A percentile compares a stretch with the other conserved stretches of the same genome.
phyloP scores from a whole-genome alignment of 73 alveolate genomes.

The Urostyla sp. region DNA sequence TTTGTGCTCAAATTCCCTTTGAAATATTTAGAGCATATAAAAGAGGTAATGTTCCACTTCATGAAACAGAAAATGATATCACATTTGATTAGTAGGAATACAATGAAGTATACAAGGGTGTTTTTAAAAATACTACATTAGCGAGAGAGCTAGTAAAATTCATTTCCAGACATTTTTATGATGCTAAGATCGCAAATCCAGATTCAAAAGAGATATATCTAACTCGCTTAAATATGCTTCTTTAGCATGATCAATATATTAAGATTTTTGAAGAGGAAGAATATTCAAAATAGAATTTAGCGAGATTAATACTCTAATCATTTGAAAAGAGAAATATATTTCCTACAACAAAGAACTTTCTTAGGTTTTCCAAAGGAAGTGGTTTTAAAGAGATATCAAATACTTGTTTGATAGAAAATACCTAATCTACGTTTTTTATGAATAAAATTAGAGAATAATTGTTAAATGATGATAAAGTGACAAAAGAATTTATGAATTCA shows the following conservation, averaged over 20 bases:
- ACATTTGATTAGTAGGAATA: not conserved
- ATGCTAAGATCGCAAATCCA: constrained; percentile 53
- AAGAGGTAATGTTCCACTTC: constrained; percentile 49
- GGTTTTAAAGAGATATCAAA: constrained; percentile 57
- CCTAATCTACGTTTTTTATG: constrained; percentile 33
- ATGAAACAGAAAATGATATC: constrained; percentile 4
- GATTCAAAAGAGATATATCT: constrained; percentile 56
- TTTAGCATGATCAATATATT: constrained; percentile 4
- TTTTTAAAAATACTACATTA: not conserved
- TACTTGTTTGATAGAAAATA: constrained; percentile 37
- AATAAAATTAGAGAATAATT: constrained; percentile 12
- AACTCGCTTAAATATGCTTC: constrained; percentile 44
- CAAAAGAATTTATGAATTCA: constrained; percentile 56
- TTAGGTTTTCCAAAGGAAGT: constrained; percentile 55
- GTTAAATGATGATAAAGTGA: not conserved
- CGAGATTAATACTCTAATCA: constrained; percentile 23
- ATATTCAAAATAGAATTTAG: constrained; percentile 6
- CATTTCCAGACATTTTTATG: constrained; percentile 56
- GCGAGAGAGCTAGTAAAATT: constrained; percentile 15
- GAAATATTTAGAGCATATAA: constrained; percentile 55
- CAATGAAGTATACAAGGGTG: not conserved
- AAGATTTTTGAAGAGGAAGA: constrained; percentile 11
- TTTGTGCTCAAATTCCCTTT: constrained; percentile 26
- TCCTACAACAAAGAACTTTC: constrained; percentile 44
- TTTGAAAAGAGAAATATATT: constrained; percentile 53